Evolutionary conservation across 257 asterid genomes (phyloP), one percentile per base, ranked within the genome.

Genomic region (Echites panduratus): DNA sequence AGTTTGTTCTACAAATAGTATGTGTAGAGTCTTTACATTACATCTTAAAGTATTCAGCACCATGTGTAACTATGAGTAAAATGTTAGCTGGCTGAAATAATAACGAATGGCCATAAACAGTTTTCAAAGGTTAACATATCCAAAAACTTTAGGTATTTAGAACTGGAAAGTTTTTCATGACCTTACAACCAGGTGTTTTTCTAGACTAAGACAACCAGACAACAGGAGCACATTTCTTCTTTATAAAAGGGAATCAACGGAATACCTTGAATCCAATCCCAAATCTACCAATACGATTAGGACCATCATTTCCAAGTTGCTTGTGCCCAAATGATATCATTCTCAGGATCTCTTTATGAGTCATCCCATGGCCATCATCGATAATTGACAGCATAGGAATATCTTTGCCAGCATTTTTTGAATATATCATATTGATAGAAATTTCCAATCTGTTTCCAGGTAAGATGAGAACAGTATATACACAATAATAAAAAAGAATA

Each of bases 251-350:
- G 4, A 69, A 69, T 62, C 8, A 43, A 14, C 41, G 47, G 43
- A 62, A 27, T 78, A 90, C 97, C 97, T 90, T 90, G 75, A 90
- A 90, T 64, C 97, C 97, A 83, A 90, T 82, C 66, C 97, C 97
- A 72, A 87, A 90, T 83, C 84, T 89, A 64, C 96, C 96, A 43
- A 90, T 87, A 61, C 68, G 89, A 76, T 90, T 73, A 20, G 86
- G 81, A 67, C 86, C 88, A 78, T 82, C 88, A 24, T 58, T 72
- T 66, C 79, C 86, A 61, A 87, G 82, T 79, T 85, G 90, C 47
- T 62, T 80, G 73, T 86, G 97, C 65, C 97, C 97, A 84, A 90
- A 89, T 50, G 93, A 80, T 75, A 90, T 62, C 97, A 90, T 89
- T 79, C 81, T 84, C 68, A 66, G 75, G 80, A 89, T 81, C 70